Conservation (phyloP, 1,284 basidiomycete species). For the Inonotus obliquus region DNA sequence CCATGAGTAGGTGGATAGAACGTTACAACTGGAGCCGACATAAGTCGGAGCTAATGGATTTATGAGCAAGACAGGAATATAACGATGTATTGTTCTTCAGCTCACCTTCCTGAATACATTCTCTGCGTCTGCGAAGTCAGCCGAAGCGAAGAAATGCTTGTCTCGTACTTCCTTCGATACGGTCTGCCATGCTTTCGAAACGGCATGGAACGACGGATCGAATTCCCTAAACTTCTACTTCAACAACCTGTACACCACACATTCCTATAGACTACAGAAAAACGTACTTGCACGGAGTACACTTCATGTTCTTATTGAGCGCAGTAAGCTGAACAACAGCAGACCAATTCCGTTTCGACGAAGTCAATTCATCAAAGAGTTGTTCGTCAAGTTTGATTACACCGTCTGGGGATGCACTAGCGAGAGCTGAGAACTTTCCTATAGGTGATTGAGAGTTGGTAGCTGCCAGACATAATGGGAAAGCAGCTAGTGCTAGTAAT, state of each 20-base stretch:
- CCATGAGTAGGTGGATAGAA: slow-evolving; percentile 75
- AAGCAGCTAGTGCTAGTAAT: slow-evolving; percentile 40
- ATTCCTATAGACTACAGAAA: slow-evolving; percentile 4
- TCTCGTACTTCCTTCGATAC: slow-evolving; percentile 58
- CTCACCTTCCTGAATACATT: slow-evolving; percentile 75
- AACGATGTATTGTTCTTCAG: neutral
- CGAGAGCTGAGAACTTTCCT: slow-evolving; percentile 57
- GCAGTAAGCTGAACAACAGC: slow-evolving; percentile 84
- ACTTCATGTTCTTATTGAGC: slow-evolving; percentile 70
- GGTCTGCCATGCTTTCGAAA: slow-evolving; percentile 77
- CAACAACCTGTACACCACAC: no score
- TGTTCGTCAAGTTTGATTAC: slow-evolving; percentile 75
- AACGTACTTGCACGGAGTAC: slow-evolving; percentile 71
- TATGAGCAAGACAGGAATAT: neutral
- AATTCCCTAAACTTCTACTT: slow-evolving; percentile 57
- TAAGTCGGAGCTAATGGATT: slow-evolving; percentile 52
- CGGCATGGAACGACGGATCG: slow-evolving; percentile 71
- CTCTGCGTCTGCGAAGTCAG: slow-evolving; percentile 80
- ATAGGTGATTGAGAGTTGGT: slow-evolving; percentile 32
- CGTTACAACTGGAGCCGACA: slow-evolving; percentile 77
- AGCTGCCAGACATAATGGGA: slow-evolving; percentile 42
- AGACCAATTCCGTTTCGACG: slow-evolving; percentile 77
- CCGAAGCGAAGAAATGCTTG: slow-evolving; percentile 85
- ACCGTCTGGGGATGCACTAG: slow-evolving; percentile 62
- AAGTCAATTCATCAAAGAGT: slow-evolving; percentile 72